A percentile compares a stretch with the other conserved stretches of the same genome.
Conservation (phyloP, 1,284 basidiomycete genomes). For the Afroboletus lepidellus region DNA sequence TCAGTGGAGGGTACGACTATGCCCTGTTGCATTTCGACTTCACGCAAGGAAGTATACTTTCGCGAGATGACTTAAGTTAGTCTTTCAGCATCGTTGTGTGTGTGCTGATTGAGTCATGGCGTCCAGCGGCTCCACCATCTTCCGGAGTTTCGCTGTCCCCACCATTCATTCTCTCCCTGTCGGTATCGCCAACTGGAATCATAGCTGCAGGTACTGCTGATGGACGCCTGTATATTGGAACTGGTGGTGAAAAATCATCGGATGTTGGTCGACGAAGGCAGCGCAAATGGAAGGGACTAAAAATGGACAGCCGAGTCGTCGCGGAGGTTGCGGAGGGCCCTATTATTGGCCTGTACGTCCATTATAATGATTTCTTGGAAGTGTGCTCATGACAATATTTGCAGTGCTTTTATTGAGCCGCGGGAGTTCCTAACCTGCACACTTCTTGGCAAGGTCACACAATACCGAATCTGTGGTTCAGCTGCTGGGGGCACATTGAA, state of each 20-base stretch:
- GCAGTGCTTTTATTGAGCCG: conserved; percentile 46
- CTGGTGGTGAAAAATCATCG: conserved; percentile 57
- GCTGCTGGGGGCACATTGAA: conserved; percentile 33
- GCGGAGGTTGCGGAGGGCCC: conserved; percentile 65
- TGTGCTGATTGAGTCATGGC: conserved; percentile 5
- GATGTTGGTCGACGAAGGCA: conserved; percentile 46
- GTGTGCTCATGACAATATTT: conserved; percentile 4
- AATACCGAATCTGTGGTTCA: conserved; percentile 42
- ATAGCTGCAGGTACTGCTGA: conserved; percentile 74
- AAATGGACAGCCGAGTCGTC: conserved; percentile 43
- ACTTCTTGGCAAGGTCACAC: conserved; percentile 54
- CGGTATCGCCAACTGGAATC: conserved; percentile 55
- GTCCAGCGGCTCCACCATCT: conserved; percentile 40
- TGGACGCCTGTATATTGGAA: conserved; percentile 67
- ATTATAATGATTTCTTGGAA: neutral
- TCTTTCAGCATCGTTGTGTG: neutral
- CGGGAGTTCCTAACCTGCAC: conserved; percentile 53
- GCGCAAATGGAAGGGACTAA: conserved; percentile 72
- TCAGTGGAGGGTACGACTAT: conserved; percentile 76
- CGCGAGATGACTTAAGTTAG: conserved; percentile 59
- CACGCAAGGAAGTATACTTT: conserved; percentile 53
- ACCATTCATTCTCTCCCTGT: conserved; percentile 64
- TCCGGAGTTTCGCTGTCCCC: conserved; percentile 61
- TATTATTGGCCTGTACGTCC: conserved; percentile 60
- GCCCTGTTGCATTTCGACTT: conserved; percentile 67